Evolutionary conservation across 352 stramenopile genomes (phyloP).

Genomic region (Pythium inflatum): DNA sequence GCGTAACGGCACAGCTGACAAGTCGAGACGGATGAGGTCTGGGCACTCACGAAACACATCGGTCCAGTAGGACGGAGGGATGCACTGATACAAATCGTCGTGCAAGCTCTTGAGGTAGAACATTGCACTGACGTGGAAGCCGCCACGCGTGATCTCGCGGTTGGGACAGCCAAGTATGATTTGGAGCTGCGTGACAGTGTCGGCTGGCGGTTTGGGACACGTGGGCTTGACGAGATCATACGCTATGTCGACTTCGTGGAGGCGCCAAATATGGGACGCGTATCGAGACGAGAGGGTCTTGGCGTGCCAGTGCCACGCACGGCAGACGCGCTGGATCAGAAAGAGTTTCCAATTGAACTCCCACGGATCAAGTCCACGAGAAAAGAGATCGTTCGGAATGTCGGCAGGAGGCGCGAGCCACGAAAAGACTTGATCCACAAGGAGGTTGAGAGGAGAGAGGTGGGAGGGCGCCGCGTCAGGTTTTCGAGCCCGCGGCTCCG

Average conservation of each 20-base stretch:
- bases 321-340: neutral
- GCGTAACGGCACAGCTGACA: too few relatives aligned
- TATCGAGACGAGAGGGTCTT: neutral
- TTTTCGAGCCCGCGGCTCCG: too few relatives aligned
- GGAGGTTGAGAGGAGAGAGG: too few relatives aligned
- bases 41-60: too few relatives aligned
- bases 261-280: neutral
- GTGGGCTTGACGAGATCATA: neutral
- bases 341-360: neutral
- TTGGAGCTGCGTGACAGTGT: neutral
- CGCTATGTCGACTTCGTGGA: neutral
- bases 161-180: neutral
- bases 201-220: neutral
- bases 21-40: too few relatives aligned
- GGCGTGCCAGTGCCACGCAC: conserved; percentile 3
- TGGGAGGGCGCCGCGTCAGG: too few relatives aligned
- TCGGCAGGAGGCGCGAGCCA: neutral
- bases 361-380: neutral
- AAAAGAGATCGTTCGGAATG: neutral
- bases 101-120: too few relatives aligned
- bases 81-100: too few relatives aligned
- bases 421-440: too few relatives aligned
- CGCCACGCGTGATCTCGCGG: too few relatives aligned
- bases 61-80: too few relatives aligned
- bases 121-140: too few relatives aligned